Conservation (phyloP, 805 yeast species). For the Maudiozyma barnettii region DNA sequence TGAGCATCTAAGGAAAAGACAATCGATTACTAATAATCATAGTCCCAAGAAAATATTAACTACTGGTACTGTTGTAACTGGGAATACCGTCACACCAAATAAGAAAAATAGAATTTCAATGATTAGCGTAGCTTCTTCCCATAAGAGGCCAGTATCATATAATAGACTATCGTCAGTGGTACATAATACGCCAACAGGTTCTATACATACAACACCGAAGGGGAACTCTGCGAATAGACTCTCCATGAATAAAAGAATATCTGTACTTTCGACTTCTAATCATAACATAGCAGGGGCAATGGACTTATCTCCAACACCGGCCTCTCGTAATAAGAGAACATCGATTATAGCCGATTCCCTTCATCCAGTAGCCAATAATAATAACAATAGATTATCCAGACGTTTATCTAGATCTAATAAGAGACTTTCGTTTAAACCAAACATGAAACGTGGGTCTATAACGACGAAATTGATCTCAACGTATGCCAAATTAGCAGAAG, state of each 20-base stretch:
- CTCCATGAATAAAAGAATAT: constrained; percentile 10
- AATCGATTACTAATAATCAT: constrained; percentile 17
- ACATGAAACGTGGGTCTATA: constrained; percentile 55
- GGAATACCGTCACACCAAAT: constrained; percentile 19
- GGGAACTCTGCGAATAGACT: constrained; percentile 15
- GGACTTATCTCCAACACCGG: constrained; percentile 26
- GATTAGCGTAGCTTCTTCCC: constrained; percentile 40
- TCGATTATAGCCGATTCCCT: constrained; percentile 8
- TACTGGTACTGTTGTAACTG: background rate
- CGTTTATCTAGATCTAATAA: constrained; percentile 23
- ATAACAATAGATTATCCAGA: constrained; percentile 6
- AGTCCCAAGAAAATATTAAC: constrained; percentile 12
- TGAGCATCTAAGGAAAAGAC: constrained; percentile 35
- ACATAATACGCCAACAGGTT: constrained; percentile 15
- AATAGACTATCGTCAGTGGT: constrained; percentile 25
- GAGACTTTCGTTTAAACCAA: constrained; percentile 33
- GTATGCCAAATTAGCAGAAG: constrained; percentile 60
- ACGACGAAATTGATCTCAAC: constrained; percentile 63
- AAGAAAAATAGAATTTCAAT: constrained; percentile 33
- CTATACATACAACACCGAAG: constrained; percentile 13
- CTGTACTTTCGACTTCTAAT: constrained; percentile 22
- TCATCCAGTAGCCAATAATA: background rate
- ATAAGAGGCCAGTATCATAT: constrained; percentile 41
- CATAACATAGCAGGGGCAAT: constrained; percentile 6
- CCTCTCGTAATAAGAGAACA: constrained; percentile 21